phyloP scores from a whole-genome alignment of 805 yeast species.

The Jamesozyma lodderae region DNA sequence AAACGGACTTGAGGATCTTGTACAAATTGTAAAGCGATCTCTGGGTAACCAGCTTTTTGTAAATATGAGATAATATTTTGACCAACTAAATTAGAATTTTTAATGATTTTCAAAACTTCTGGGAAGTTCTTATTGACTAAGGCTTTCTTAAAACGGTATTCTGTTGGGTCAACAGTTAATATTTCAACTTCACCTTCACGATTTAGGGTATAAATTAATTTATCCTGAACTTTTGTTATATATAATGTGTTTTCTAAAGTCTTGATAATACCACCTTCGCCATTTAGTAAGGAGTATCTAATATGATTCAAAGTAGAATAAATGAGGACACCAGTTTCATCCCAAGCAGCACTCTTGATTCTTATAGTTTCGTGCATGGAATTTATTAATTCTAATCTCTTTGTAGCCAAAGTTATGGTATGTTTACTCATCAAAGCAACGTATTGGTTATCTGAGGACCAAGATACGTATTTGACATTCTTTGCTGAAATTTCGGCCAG shows the following conservation, averaged over 20 bases:
- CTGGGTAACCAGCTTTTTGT: constrained; percentile 94
- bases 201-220: constrained; percentile 68
- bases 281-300: constrained; percentile 85
- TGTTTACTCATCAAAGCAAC: constrained; percentile 87
- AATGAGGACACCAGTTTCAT: constrained; percentile 81
- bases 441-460: constrained; percentile 84
- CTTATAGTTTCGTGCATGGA: constrained; percentile 94
- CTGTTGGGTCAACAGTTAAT: constrained; percentile 85
- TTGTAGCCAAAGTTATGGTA: constrained; percentile 79
- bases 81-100: constrained; percentile 85
- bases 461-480: constrained; percentile 77
- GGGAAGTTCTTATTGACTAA: constrained; percentile 80
- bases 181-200: constrained; percentile 80
- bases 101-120: constrained; percentile 85
- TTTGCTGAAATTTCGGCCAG: constrained; percentile 58
- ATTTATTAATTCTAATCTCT: constrained; percentile 65
- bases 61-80: constrained; percentile 93
- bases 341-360: constrained; percentile 97
- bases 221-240: constrained; percentile 61
- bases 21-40: constrained; percentile 93
- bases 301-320: constrained; percentile 94
- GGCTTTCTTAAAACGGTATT: constrained; percentile 91
- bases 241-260: constrained; percentile 86
- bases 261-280: constrained; percentile 90
- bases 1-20: constrained; percentile 94